phyloP scores from a whole-genome alignment of 371 early-diverging fungal genomes.

The Apophysomyces ossiformis region DNA sequence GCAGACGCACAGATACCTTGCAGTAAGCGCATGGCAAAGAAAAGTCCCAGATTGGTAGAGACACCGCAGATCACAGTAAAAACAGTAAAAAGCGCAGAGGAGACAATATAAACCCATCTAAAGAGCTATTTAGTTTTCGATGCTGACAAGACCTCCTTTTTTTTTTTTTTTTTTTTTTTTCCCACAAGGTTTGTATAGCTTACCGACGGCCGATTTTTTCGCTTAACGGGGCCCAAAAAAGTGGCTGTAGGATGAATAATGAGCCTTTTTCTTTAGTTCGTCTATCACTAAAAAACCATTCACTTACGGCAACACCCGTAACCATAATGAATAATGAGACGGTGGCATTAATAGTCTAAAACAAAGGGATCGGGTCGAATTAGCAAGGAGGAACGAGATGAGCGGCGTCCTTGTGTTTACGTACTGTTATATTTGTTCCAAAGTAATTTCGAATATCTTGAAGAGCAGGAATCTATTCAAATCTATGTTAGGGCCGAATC shows the following conservation, averaged over 20 bases:
- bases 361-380: not conserved
- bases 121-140: not conserved
- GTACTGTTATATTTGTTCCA: slow-evolving; percentile 21
- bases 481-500: not conserved
- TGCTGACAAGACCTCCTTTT: no score
- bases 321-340: slow-evolving; percentile 24
- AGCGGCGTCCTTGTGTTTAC: not conserved
- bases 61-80: slow-evolving; percentile 42
- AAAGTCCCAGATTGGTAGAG: slow-evolving; percentile 32
- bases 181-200: not conserved
- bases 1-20: slow-evolving; percentile 44
- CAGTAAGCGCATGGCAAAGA: slow-evolving; percentile 43
- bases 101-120: slow-evolving; percentile 34
- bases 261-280: not conserved
- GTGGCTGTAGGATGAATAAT: slow-evolving; percentile 25
- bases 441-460: slow-evolving; percentile 30
- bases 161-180: not conserved
- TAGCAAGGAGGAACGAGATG: no score
- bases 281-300: not conserved
- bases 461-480: slow-evolving; percentile 39
- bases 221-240: slow-evolving; percentile 43
- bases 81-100: slow-evolving; percentile 32
- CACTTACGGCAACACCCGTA: slow-evolving; percentile 24
- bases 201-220: slow-evolving; percentile 44
- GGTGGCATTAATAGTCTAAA: slow-evolving; percentile 26